These are phyloP conservation scores for Xylona heveae DNA, from an alignment of 495 filamentous ascomycete genomes.

Conservation along the genomic window DNA sequence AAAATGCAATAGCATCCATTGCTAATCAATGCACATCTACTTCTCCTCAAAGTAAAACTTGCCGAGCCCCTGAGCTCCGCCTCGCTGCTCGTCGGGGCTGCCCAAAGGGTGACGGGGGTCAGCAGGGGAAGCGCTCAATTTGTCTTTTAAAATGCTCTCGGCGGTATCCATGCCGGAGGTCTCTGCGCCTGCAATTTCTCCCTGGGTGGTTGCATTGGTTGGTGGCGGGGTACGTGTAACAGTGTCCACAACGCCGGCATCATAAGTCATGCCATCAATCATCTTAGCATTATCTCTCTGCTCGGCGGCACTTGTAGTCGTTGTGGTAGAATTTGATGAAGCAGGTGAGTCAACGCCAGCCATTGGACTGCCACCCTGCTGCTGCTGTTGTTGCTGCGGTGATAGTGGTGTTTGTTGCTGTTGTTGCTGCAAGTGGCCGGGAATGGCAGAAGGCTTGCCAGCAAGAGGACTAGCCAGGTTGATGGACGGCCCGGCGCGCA, in stretches of 20 bases:
- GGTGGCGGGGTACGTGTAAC: constrained; percentile 21
- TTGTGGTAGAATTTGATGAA: not conserved
- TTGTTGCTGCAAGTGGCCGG: constrained; percentile 2
- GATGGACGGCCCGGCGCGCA: constrained; percentile 9
- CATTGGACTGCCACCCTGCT: not conserved
- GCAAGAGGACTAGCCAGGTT: constrained; percentile 4
- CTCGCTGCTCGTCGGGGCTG: not conserved
- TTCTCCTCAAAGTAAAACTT: constrained; percentile 3
- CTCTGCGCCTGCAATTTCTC: too few relatives aligned
- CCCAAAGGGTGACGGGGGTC: not conserved
- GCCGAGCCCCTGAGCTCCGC: not conserved
- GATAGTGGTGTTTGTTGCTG: not conserved
- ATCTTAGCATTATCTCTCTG: constrained; percentile 22
- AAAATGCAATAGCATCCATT: too few relatives aligned
- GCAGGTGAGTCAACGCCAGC: not conserved
- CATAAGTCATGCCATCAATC: constrained; percentile 34
- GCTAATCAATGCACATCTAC: too few relatives aligned
- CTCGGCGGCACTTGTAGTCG: not conserved
- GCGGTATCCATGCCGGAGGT: constrained; percentile 2
- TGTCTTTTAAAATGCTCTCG: constrained; percentile 3
- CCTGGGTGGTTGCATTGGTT: not conserved
- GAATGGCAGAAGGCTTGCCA: constrained; percentile 1
- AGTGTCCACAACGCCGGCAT: constrained; percentile 29
- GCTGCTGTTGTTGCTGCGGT: not conserved
- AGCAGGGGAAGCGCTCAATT: not conserved